Evolutionary conservation across 2,329 filamentous ascomycete species (phyloP), one percentile per base, ranked within the genome.

Genomic region (Alternaria angustiovoidea): DNA sequence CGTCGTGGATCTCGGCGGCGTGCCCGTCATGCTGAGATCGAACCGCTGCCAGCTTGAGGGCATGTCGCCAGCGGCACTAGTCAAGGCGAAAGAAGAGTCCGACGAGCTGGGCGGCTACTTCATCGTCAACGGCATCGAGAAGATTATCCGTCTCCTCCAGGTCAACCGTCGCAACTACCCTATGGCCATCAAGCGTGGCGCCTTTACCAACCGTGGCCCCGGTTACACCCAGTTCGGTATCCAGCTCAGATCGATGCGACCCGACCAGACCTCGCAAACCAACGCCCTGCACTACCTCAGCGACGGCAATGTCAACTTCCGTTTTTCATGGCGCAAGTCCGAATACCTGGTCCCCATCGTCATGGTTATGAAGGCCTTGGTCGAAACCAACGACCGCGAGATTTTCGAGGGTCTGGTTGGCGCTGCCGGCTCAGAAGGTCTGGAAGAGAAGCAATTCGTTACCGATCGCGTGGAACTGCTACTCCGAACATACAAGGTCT

Each of bases 61-160:
- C 63, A 89, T 94, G 71, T 90, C 92, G 6, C 95, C 95, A 0
- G 89, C 90, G 11, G 85, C 91, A 72, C 85, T 99, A 16, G 93
- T 98, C 30, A 85, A 91, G 65, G 88, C 88, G 62, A 96, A 97
- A 77, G 95, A 99, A 81, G 95, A 99, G 79, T 91, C 94, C 0
- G 95, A 99, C 79, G 95, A 99, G 79, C 81, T 98, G 32, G 95
- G 95, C 38, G 95, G 95, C 44, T 99, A 98, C 79, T 99, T 98
- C 75, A 89, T 99, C 72, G 91, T 99, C 73, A 99, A 99, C 78
- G 95, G 57, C 2, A 60, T 51, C 14, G 57, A 60, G 32, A 60
- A 60, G 12, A 60, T 60, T 7, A 60, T 60, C 26, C 57, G 57
- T 41, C 48, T 57, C 32, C 54, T 60, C 26, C 57, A 60, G 34